Evolutionary conservation across 163 green algal genomes (phyloP), one percentile per base, ranked within the genome.

Genomic region (Coccomyxa subellipsoidea): DNA sequence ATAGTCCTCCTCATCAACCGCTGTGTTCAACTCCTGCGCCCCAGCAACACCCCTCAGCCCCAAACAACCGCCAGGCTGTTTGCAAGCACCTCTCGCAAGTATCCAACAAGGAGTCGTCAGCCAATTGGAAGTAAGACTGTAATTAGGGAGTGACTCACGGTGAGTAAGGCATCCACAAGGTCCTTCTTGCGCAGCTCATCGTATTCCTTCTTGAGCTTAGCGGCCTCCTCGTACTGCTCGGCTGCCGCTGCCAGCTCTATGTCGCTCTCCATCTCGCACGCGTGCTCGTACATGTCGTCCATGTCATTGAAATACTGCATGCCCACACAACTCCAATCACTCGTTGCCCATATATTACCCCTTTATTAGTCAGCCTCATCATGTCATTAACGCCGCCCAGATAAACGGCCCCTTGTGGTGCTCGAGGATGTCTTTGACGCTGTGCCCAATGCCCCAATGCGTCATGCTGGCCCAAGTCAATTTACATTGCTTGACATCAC

Each of bases 1-100:
- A 70, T 95, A 97, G 37, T 86, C 78, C 87, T 97, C 93, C 29
- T 87, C n/a, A 18, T 83, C 54, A 39, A 97, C 77, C 0, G 93
- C 92, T 7, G 36, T 38, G 2, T 89, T 35, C 38, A 95, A 85
- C 31, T 86, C 78, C 7, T 84, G 80, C 29, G 83, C 47, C 9
- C 18, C 79, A 32, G 15, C 77, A 76, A 36, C 29, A 81, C 36
- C n/a, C 71, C 29, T 15, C 77, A 2, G 0, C 47, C 27, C 18
- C 32, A 12, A 25, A 70, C 73, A 76, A 72, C 53, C 39, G 59
- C 39, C 40, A 76, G 38, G 38, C 38, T 75, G 32, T 75, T 36
- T 8, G 7, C 25, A 34, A 8, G 27, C 7, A 75, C 66, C 18
- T 25, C 66, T 8, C 66, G 23, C 32, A 8, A 8, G 8, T 34